phyloP scores from a whole-genome alignment of 2,329 filamentous ascomycete genomes.

The Shiraia bambusicola region DNA sequence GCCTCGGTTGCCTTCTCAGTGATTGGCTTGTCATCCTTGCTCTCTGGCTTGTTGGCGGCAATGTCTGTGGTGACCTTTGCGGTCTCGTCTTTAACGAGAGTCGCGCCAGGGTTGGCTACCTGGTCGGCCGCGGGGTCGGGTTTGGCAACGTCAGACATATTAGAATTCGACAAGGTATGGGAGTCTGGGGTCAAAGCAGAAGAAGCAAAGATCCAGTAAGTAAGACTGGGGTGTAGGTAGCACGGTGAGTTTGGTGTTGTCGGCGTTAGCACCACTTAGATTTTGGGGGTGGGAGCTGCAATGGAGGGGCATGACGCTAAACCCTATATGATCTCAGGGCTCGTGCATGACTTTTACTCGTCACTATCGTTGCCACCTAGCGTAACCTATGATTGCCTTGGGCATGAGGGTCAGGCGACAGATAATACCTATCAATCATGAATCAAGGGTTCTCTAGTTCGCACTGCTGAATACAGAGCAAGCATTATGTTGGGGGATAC shows the following conservation, averaged over 20 bases:
- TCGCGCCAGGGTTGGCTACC: conserved; percentile 43
- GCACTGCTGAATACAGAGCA: no score
- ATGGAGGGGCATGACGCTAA: conserved; percentile 21
- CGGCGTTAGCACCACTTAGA: conserved; percentile 22
- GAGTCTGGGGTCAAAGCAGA: conserved; percentile 6
- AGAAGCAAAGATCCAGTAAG: conserved; percentile 3
- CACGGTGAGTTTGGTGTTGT: conserved; percentile 18
- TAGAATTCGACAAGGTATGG: conserved; percentile 5
- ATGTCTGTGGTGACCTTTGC: conserved; percentile 47
- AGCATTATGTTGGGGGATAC: no score
- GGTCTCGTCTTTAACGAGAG: conserved; percentile 47
- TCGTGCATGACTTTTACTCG: conserved; percentile 18
- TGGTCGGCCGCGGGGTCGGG: conserved; percentile 46
- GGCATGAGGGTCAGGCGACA: not conserved
- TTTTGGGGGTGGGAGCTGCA: conserved; percentile 27
- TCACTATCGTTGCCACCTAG: conserved; percentile 6
- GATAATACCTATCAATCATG: conserved; percentile 1
- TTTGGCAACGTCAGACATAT: conserved; percentile 44
- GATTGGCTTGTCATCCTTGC: conserved; percentile 55
- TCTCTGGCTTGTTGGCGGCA: conserved; percentile 33
- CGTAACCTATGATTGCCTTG: not conserved
- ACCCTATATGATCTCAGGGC: conserved; percentile 5
- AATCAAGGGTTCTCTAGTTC: not conserved
- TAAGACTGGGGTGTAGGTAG: conserved; percentile 9
- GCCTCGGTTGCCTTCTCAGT: conserved; percentile 44